phyloP scores from a whole-genome alignment of 2,329 filamentous ascomycete species.

The Colletotrichum sp. region DNA sequence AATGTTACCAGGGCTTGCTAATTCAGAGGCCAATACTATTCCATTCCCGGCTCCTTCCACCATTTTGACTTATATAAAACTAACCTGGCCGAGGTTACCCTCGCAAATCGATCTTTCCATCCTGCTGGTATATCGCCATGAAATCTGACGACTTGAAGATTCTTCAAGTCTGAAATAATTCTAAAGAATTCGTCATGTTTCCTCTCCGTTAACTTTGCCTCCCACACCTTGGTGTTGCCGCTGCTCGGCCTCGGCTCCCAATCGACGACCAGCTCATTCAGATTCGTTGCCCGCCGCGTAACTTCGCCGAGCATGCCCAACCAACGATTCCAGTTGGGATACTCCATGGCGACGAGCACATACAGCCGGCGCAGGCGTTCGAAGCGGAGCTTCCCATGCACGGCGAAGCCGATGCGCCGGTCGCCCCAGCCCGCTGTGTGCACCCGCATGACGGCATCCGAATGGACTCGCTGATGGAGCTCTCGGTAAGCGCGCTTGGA shows the following conservation, averaged over 20 bases:
- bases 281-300: constrained; percentile 4
- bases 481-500: constrained; percentile 34
- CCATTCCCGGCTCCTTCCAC: constrained; percentile 15
- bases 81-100: background rate
- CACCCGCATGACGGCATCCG: constrained; percentile 27
- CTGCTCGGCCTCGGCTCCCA: constrained; percentile 29
- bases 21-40: background rate
- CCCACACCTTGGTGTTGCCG: background rate
- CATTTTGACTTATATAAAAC: background rate
- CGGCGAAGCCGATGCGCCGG: constrained; percentile 31
- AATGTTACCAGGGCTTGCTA: background rate
- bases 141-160: constrained; percentile 1
- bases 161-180: background rate
- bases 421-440: constrained; percentile 26
- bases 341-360: constrained; percentile 28
- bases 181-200: constrained; percentile 10
- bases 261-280: constrained; percentile 31
- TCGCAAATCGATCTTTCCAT: constrained; percentile 8
- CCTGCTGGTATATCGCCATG: background rate
- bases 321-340: constrained; percentile 36
- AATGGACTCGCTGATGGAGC: constrained; percentile 25
- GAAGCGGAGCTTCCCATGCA: constrained; percentile 30
- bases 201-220: constrained; percentile 4
- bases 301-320: constrained; percentile 29
- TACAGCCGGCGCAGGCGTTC: constrained; percentile 28